These are phyloP conservation scores for Stropharia rugosoannulata DNA, from an alignment of 768 basidiomycete genomes.

Conservation along the genomic window DNA sequence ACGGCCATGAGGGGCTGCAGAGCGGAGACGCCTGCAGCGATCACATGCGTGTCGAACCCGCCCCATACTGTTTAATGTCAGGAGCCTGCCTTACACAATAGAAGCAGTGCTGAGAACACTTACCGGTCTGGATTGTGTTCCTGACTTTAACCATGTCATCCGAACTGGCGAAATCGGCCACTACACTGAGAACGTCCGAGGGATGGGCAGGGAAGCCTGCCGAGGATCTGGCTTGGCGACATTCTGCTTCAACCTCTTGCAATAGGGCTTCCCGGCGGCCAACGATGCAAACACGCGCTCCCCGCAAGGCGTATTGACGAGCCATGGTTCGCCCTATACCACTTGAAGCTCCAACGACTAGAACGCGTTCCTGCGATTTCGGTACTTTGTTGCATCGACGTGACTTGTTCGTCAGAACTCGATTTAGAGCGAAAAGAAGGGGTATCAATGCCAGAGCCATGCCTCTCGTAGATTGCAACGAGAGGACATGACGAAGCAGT, in stretches of 20 bases:
- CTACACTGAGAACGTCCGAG: conserved; percentile 43
- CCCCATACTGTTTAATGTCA: conserved; percentile 57
- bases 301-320: conserved; percentile 67
- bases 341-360: conserved; percentile 82
- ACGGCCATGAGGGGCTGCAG: conserved; percentile 73
- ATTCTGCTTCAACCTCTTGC: conserved; percentile 61
- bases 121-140: conserved; percentile 52
- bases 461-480: background rate
- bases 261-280: conserved; percentile 61
- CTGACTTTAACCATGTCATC: conserved; percentile 69
- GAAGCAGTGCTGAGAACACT: conserved; percentile 16
- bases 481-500: background rate
- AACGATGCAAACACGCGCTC: conserved; percentile 73
- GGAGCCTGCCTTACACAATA: background rate
- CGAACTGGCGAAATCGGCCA: conserved; percentile 63
- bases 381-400: conserved; percentile 36
- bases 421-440: conserved; percentile 19
- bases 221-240: conserved; percentile 28
- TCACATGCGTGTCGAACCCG: conserved; percentile 79
- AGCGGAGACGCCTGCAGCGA: conserved; percentile 84
- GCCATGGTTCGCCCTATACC: conserved; percentile 80
- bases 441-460: conserved; percentile 23
- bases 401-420: conserved; percentile 15
- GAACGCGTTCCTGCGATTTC: conserved; percentile 60
- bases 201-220: conserved; percentile 12